Base-by-base conservation (phyloP, 2,329 filamentous ascomycete genomes). In the Sporothrix luriei region DNA sequence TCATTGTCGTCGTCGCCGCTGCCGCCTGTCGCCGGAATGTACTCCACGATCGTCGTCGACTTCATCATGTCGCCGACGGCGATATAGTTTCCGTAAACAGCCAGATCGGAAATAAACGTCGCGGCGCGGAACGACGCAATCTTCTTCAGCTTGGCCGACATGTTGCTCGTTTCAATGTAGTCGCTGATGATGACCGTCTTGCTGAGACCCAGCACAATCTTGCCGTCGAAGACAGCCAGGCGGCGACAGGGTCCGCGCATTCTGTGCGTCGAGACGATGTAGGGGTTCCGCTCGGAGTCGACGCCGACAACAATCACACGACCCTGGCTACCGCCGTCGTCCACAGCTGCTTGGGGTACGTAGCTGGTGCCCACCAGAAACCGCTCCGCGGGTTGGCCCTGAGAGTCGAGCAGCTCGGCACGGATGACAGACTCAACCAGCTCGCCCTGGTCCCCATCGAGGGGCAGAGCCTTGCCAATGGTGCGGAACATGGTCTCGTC, bases 51-150 rank as follows among this genome's bases (percentile, higher is more conserved):
- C 1, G 91, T 89, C 29, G 97, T 83, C 1, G 92, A 97, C 80
- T 98, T 97, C 91, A 97, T 97, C 59, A 99, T 82, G 76, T 99
- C 95, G 0, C 90, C 91, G 11, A 98, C 89, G 0, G 91, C 92
- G 72, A 99, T 94, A 29, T 87, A 84, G 74, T 90, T 89, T 0
- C 86, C 91, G 1, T 88, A 87, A 16, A 97, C 85, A 11, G 90
- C 88, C 7, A 98, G 78, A 74, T 94, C 92, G 19, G 97, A 87
- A 0, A 95, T 94, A 43, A 92, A 91, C 0, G 93, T 96, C 2
- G 93, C 88, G 1, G 92, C 91, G 14, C 93, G 88, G 78, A 93
- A 97, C 2, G 88, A 87, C 0, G 92, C 91, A 19, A 91, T 77
- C 77, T 91, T 94, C 65, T 85, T 83, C 11, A 98, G 83, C 57